Evolutionary conservation across 2,329 filamentous ascomycete genomes (phyloP), one percentile per base, ranked within the genome.

Genomic region (Fusarium xylarioides): DNA sequence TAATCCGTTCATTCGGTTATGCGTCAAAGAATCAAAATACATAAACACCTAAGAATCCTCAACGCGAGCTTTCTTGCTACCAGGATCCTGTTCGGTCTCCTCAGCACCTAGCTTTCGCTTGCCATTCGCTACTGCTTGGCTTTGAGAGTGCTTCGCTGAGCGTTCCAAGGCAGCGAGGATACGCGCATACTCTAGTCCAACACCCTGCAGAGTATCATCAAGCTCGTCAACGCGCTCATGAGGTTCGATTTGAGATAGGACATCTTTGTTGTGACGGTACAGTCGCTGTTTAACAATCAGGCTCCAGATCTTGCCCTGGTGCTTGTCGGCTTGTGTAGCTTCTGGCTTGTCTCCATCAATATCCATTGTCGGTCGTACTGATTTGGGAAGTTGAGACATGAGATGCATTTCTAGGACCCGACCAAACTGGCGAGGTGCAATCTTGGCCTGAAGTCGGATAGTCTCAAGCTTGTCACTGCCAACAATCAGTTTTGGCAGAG

Each of bases 341-440:
- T 77, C 81, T 79, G 76, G 83, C 77, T 70, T 81, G 79, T 79
- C 85, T 80, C 78, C 85, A 11, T 81, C 84, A 11, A 84, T 67
- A 61, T 81, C 66, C 80, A 87, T 80, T 64, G 84, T 80, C 71
- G 90, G 89, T 21, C 90, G 89, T 55, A 91, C 86, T 1, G 86
- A 84, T 11, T 80, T 80, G 1, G 90, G 86, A 15, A 92, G 84
- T 69, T 86, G 83, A 4, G 89, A 90, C 84, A 92, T 90, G 32
- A 92, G 85, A 54, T 95, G 90, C 87, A 95, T 92, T 80, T 96
- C 93, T 2, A 94, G 83, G 12, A 95, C 86, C 11, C 93, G 87
- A 70, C 86, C 86, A 79, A 95, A 95, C 77, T 96, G 93, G n/a
- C 93, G 86, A 0, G 90, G 87, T 4, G 91, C 90, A 65, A 95